Conservation (phyloP, 805 yeast genomes). For the Torulaspora delbrueckii region DNA sequence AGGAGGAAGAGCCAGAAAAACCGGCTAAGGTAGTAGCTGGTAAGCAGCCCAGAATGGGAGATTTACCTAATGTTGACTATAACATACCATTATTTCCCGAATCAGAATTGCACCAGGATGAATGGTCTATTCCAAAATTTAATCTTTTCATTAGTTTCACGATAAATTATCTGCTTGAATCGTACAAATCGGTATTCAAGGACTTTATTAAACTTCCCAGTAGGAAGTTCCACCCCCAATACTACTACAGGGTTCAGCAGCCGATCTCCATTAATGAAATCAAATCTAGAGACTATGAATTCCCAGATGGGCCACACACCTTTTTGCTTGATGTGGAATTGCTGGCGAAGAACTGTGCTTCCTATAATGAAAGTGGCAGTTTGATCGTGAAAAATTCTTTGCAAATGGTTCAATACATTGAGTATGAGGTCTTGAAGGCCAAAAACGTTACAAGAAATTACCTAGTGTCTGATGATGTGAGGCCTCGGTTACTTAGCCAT, state of each 20-base stretch:
- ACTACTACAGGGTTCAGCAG: slow-evolving; percentile 55
- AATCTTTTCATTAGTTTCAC: slow-evolving; percentile 30
- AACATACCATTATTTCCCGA: slow-evolving; percentile 29
- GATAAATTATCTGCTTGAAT: slow-evolving; percentile 28
- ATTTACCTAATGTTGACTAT: slow-evolving; percentile 25
- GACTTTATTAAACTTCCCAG: slow-evolving; percentile 71
- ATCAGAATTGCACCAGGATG: slow-evolving; percentile 30
- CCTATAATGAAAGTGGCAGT: slow-evolving; percentile 63
- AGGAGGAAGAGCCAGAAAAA: slow-evolving; percentile 10
- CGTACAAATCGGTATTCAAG: slow-evolving; percentile 33
- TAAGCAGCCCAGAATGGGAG: slow-evolving; percentile 30
- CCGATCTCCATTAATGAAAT: slow-evolving; percentile 74
- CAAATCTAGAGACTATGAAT: slow-evolving; percentile 37
- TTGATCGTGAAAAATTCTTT: slow-evolving; percentile 64
- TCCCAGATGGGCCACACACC: slow-evolving; percentile 34
- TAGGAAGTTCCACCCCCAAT: slow-evolving; percentile 72
- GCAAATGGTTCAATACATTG: slow-evolving; percentile 52
- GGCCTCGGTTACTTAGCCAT: slow-evolving; percentile 16
- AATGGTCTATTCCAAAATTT: slow-evolving; percentile 34
- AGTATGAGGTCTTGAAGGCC: slow-evolving; percentile 43
- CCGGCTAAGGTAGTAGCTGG: slow-evolving; percentile 30
- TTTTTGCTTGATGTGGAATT: slow-evolving; percentile 56
- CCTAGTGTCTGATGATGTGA: slow-evolving; percentile 27
- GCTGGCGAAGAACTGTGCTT: slow-evolving; percentile 65
- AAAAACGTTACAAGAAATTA: slow-evolving; percentile 33